Base-by-base conservation (phyloP, 768 basidiomycete species). In the Suillus weaverae region DNA sequence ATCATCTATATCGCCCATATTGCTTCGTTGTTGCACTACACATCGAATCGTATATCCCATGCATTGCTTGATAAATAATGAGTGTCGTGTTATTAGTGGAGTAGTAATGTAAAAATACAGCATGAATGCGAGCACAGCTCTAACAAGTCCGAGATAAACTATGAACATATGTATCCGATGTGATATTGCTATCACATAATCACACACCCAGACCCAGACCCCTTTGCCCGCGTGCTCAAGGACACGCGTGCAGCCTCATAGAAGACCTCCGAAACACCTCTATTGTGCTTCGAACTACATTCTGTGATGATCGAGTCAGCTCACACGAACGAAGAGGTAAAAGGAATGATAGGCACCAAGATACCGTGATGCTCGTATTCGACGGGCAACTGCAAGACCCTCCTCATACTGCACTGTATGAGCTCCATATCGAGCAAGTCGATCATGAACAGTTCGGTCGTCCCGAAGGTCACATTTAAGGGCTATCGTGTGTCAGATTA, bases 271-370 rank as follows among this genome's bases (percentile, higher is more conserved):
- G 86, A 83, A 13, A 99, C 95, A 5, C 97, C 97, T 56, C 97
- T 87, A 69, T 97, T 96, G 72, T 97, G 95, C 77, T 98, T 98
- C 9, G 97, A 95, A 68, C 95, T 97, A 74, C 97, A 98, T 82
- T 99, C 96, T 97, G 71, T 4, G 43, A 48, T 18, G 39, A 64
- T 38, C 39, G 54, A 35, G 53, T 43, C 22, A 33, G 62, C 38
- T 50, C 53, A 35, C 41, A 9, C 54, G 50, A 32, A 41, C 48
- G 18, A 32, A 13, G 20, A 57, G 5, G 16, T 16, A 18, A 22
- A 61, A 53, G 36, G 39, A 41, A 26, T 43, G 51, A 60, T n/a
- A 81, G 85, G 39, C 66, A 94, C 95, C 97, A 2, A 98, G 85
- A 79, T 98, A 99, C 39, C 97, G 86, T 57, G 89, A 94, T 5